These are phyloP conservation scores for Macadamia integrifolia DNA, from an alignment of 164 flowering plant species.

Conservation along the genomic window DNA sequence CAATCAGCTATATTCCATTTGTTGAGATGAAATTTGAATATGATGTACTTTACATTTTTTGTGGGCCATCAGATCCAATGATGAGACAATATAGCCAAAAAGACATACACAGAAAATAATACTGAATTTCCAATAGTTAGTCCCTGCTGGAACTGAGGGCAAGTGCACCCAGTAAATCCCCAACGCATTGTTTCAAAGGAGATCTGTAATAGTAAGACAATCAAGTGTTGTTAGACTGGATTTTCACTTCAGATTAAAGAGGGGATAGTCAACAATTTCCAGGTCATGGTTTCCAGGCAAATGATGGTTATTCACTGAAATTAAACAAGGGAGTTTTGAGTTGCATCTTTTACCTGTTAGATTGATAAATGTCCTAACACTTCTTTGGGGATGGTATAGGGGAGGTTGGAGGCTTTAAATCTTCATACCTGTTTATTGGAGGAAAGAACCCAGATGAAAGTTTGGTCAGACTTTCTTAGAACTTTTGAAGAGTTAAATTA, in stretches of 20 bases:
- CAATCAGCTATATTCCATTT: not conserved
- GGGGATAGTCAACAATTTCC: too few species aligned
- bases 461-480: not conserved
- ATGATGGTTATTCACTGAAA: not conserved
- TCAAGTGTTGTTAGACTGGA: too few species aligned
- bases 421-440: conserved; percentile 56
- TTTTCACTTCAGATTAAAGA: too few species aligned
- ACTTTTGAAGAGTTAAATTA: not conserved
- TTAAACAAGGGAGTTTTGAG: not conserved
- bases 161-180: not conserved
- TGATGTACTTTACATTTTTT: not conserved
- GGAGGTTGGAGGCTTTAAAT: conserved; percentile 75
- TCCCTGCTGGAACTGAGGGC: not conserved
- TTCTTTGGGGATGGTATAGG: conserved; percentile 39
- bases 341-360: conserved; percentile 5
- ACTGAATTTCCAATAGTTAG: not conserved
- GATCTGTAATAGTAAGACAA: too few species aligned
- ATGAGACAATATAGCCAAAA: not conserved
- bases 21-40: not conserved
- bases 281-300: not conserved
- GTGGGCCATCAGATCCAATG: not conserved
- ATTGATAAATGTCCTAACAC: not conserved
- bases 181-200: too few species aligned
- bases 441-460: not conserved
- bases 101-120: not conserved